Evolutionary conservation across 768 basidiomycete genomes (phyloP).

Genomic region (Suillus weaverae): DNA sequence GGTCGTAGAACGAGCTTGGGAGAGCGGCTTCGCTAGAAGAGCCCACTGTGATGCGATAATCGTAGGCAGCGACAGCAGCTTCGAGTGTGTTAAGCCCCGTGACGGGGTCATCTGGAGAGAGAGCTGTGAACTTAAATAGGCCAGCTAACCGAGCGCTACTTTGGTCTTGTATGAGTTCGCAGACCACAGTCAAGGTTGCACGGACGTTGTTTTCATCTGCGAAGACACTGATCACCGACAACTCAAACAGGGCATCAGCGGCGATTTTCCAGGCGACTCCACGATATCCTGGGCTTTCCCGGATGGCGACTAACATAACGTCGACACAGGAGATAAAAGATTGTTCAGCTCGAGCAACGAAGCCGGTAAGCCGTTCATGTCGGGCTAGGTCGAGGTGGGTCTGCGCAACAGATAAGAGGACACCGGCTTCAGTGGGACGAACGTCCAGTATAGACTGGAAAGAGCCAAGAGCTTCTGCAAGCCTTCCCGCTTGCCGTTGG

Average conservation of each 20-base stretch:
- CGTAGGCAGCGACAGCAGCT: slow-evolving; percentile 57
- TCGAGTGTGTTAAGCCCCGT: slow-evolving; percentile 43
- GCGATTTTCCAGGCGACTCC: slow-evolving; percentile 80
- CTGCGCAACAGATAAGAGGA: slow-evolving; percentile 69
- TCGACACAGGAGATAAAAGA: slow-evolving; percentile 67
- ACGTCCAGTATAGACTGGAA: slow-evolving; percentile 56
- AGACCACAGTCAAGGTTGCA: slow-evolving; percentile 33
- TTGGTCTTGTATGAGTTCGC: slow-evolving; percentile 40
- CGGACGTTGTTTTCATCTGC: slow-evolving; percentile 43
- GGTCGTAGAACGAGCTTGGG: slow-evolving; percentile 73
- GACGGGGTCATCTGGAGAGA: slow-evolving; percentile 24
- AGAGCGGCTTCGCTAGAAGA: slow-evolving; percentile 47
- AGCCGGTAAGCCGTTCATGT: slow-evolving; percentile 66
- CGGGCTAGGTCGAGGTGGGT: slow-evolving; percentile 72
- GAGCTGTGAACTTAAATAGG: slow-evolving; percentile 36
- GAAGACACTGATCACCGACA: slow-evolving; percentile 56
- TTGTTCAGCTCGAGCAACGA: slow-evolving; percentile 67
- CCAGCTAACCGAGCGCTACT: slow-evolving; percentile 43
- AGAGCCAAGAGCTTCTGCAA: slow-evolving; percentile 68
- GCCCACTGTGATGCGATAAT: slow-evolving; percentile 59
- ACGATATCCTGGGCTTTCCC: slow-evolving; percentile 61
- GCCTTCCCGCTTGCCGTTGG: slow-evolving; percentile 72
- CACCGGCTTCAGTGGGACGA: slow-evolving; percentile 69
- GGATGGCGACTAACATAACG: slow-evolving; percentile 49
- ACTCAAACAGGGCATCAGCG: slow-evolving; percentile 71